Base-by-base conservation (phyloP, 208 protist species). In the Crithidia brevicula region DNA sequence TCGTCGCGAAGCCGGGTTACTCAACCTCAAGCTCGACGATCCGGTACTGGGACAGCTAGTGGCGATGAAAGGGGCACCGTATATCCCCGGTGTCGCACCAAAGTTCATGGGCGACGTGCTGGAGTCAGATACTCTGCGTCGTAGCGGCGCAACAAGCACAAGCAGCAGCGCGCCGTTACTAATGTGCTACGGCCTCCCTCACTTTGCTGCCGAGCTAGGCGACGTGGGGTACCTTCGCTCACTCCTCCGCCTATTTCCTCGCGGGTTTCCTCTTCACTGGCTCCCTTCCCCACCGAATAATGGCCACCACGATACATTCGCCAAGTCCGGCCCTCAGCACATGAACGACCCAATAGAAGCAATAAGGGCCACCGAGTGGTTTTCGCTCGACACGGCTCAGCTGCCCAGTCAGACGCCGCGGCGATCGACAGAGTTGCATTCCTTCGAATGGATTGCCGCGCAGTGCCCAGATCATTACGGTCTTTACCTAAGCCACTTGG, bases 151-250 rank as follows among this genome's bases (percentile, higher is more conserved):
- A 11, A 2, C n/a, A 22, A 3, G 31, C n/a, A n/a, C n/a, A n/a
- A n/a, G n/a, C n/a, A n/a, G n/a, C n/a, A n/a, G n/a, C n/a, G n/a
- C n/a, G n/a, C n/a, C n/a, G n/a, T n/a, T n/a, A n/a, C n/a, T n/a
- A n/a, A n/a, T n/a, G n/a, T 74, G 53, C 38, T 86, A 84, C 66
- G 75, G 77, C 3, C 64, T 79, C 33, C 74, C 70, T 7, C 84
- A 86, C 60, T 89, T 86, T 51, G 76, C 84, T 1, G 77, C 84
- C 11, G 80, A 89, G 56, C 52, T 86, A 33, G 80, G 80, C 3
- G 81, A 78, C 34, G 47, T 74, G 22, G 49, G 10, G 15, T 79
- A 63, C 23, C 27, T 79, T 10, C 28, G 56, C 20, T 9, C 16
- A 16, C 57, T 77, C 8, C 33, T 50, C 15, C 4, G 18, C 4